These are phyloP conservation scores for Verticillium albo-atrum DNA, from an alignment of 2,329 filamentous ascomycete genomes.

Conservation along the genomic window DNA sequence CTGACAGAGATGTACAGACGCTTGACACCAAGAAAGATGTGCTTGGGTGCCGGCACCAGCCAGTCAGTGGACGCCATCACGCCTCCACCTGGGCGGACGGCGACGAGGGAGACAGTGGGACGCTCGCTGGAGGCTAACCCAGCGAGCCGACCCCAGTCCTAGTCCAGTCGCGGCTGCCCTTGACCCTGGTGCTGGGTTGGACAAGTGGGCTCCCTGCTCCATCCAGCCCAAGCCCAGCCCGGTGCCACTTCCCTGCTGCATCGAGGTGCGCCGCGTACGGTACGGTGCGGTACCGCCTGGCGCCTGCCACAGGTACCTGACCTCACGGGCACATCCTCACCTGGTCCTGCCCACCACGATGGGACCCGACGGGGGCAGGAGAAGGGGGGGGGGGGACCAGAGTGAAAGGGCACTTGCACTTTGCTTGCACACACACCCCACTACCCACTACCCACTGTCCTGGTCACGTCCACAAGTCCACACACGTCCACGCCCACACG, in stretches of 20 bases:
- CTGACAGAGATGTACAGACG: background rate
- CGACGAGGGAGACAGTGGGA: background rate
- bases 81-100: background rate
- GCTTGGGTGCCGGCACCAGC: background rate
- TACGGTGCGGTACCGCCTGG: constrained; percentile 4
- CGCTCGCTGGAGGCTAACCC: background rate
- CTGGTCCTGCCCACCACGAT: background rate
- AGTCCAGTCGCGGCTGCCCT: background rate
- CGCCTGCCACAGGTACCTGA: constrained; percentile 1
- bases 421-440: background rate
- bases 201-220: background rate
- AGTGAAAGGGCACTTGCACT: background rate
- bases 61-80: background rate
- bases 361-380: background rate
- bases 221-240: background rate
- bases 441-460: background rate
- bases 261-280: constrained; percentile 3
- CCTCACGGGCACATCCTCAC: background rate
- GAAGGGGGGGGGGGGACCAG: background rate
- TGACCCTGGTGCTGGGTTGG: background rate
- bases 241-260: background rate
- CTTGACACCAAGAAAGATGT: background rate
- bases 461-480: background rate
- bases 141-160: background rate
- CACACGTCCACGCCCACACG: background rate